These are phyloP conservation scores for Gnaphalium uliginosum DNA, from an alignment of 129 eudicot genomes.

Conservation along the genomic window DNA sequence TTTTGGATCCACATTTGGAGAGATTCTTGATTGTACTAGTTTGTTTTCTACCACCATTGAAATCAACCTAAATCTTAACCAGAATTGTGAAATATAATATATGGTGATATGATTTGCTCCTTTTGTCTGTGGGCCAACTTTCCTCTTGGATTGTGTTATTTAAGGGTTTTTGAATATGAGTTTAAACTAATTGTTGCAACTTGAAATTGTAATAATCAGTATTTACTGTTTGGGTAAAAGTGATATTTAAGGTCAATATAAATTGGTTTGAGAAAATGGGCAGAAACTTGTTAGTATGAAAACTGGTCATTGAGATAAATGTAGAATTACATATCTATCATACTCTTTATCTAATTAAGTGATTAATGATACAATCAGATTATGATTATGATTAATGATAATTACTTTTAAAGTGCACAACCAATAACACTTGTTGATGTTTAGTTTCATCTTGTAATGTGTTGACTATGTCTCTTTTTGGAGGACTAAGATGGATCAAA, in stretches of 20 bases:
- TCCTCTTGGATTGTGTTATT: background rate
- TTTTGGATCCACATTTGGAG: constrained; percentile 21
- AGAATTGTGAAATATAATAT: constrained; percentile 9
- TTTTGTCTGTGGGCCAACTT: constrained; percentile 5
- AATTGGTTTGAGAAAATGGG: background rate
- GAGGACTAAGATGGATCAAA: constrained; percentile 1
- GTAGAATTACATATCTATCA: background rate
- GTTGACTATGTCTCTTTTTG: background rate
- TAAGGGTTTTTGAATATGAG: background rate
- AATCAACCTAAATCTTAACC: constrained; percentile 23
- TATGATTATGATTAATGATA: too few species aligned
- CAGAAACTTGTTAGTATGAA: background rate
- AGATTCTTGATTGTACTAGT: constrained; percentile 21
- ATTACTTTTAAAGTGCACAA: background rate
- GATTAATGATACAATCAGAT: background rate
- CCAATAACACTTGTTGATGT: background rate
- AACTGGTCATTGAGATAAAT: background rate
- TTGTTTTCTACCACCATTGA: constrained; percentile 25
- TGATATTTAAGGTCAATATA: background rate
- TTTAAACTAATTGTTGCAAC: background rate
- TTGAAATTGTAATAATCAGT: background rate
- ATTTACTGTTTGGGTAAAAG: background rate
- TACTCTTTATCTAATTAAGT: background rate
- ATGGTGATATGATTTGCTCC: background rate
- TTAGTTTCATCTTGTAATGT: background rate